Evolutionary conservation across 257 asterid species (phyloP).

Genomic region (Coffea eugenioides): DNA sequence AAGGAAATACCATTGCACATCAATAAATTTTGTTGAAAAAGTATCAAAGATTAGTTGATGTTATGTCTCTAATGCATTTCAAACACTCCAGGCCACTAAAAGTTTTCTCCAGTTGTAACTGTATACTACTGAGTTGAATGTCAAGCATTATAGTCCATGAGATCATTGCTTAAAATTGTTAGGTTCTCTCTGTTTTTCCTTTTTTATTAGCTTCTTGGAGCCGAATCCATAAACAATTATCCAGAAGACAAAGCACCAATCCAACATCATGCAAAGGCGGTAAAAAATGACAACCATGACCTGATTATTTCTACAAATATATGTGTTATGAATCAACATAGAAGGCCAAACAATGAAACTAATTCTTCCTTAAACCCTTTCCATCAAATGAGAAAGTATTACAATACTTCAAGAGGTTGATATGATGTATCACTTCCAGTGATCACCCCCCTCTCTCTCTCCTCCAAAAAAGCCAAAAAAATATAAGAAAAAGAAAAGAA

Average conservation of each 20-base stretch:
- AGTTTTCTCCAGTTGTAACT: neutral
- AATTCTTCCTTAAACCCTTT: neutral
- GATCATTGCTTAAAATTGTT: neutral
- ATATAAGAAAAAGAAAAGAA: neutral
- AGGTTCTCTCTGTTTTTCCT: neutral
- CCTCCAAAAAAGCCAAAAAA: neutral
- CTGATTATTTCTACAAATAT: neutral
- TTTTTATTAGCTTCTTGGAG: neutral
- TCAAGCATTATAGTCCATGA: neutral
- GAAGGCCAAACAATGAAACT: neutral
- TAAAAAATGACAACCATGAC: neutral
- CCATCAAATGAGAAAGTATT: neutral
- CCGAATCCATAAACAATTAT: neutral
- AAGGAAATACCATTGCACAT: neutral
- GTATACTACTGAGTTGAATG: no score
- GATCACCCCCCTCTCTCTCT: neutral
- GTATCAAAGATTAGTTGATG: neutral
- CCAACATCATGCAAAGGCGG: neutral
- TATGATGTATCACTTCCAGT: neutral
- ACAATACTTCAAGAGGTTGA: neutral
- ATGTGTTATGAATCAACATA: neutral
- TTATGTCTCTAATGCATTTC: neutral
- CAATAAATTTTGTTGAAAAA: neutral
- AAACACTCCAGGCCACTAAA: neutral
- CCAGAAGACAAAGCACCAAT: neutral